A percentile compares a stretch with the other conserved stretches of the same genome.
Evolutionary conservation across 345 rosid genomes (phyloP).

Genomic region (Brassica juncea): DNA sequence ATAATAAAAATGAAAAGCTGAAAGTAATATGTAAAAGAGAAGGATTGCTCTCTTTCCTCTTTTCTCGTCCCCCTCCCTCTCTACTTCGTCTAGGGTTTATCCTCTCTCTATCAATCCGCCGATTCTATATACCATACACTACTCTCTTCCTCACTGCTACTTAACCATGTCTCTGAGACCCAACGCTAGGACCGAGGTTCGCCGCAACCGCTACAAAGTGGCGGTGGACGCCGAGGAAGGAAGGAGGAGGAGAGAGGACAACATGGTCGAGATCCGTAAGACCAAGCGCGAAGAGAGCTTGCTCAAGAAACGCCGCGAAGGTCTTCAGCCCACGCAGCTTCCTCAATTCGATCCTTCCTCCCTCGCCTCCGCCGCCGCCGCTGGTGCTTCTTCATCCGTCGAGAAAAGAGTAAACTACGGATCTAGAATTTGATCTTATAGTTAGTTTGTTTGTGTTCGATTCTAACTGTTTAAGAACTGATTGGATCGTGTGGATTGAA

Average conservation of each 20-base stretch:
- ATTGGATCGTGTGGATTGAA: slow-evolving; percentile 14
- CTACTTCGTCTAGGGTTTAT: slow-evolving; percentile 31
- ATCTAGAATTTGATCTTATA: neutral
- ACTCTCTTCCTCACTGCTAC: neutral
- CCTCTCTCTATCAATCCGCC: slow-evolving; percentile 25
- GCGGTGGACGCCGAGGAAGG: slow-evolving; percentile 89
- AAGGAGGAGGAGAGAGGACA: slow-evolving; percentile 82
- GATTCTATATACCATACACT: neutral
- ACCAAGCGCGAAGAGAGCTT: slow-evolving; percentile 81
- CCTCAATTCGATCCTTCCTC: slow-evolving; percentile 45
- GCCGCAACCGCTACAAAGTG: slow-evolving; percentile 76
- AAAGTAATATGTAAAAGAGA: neutral
- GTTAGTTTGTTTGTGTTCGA: neutral
- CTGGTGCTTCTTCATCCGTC: slow-evolving; percentile 41
- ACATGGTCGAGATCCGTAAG: slow-evolving; percentile 96
- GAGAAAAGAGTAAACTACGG: slow-evolving; percentile 61
- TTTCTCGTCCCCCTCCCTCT: slow-evolving; percentile 21
- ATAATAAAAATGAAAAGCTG: neutral
- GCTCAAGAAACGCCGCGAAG: slow-evolving; percentile 86
- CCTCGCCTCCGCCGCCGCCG: slow-evolving; percentile 38
- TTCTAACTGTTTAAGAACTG: neutral
- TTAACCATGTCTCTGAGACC: slow-evolving; percentile 72
- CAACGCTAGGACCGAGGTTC: slow-evolving; percentile 68
- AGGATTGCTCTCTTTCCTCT: neutral
- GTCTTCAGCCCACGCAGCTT: slow-evolving; percentile 54